phyloP scores from a whole-genome alignment of 352 stramenopile species.

The Pythium periplocum region DNA sequence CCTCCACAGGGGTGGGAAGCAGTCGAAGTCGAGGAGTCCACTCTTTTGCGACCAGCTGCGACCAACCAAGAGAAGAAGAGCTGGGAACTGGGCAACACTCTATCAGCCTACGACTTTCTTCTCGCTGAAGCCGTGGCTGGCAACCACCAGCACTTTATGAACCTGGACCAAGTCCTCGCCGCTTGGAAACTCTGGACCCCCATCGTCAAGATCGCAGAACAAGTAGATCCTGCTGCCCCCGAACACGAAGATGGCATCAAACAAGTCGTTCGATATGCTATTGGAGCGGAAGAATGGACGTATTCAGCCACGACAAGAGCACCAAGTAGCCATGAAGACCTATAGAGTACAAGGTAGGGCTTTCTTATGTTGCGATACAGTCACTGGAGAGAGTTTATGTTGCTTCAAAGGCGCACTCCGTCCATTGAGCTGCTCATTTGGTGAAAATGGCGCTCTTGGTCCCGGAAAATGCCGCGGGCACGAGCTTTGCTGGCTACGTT shows the following conservation, averaged over 20 bases:
- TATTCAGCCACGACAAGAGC: not conserved
- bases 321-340: no score
- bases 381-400: no score
- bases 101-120: slow-evolving; percentile 16
- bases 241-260: no score
- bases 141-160: slow-evolving; percentile 15
- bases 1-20: slow-evolving; percentile 4
- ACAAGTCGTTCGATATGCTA: not conserved
- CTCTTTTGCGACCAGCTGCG: not conserved
- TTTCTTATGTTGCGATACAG: no score
- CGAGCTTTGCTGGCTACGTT: slow-evolving; percentile 50
- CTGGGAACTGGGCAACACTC: slow-evolving; percentile 8
- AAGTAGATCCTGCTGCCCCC: not conserved
- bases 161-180: slow-evolving; percentile 54
- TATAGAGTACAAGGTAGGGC: no score
- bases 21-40: not conserved
- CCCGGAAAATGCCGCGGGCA: slow-evolving; percentile 33
- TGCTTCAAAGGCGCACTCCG: no score
- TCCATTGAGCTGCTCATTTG: no score
- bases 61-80: no score
- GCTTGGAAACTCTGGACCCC: slow-evolving; percentile 62
- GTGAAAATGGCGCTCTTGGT: slow-evolving; percentile 15
- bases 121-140: slow-evolving; percentile 8
- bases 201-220: slow-evolving; percentile 18
- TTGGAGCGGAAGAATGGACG: not conserved